Evolutionary conservation across 805 yeast species (phyloP).

Genomic region (Metschnikowia arizonensis): DNA sequence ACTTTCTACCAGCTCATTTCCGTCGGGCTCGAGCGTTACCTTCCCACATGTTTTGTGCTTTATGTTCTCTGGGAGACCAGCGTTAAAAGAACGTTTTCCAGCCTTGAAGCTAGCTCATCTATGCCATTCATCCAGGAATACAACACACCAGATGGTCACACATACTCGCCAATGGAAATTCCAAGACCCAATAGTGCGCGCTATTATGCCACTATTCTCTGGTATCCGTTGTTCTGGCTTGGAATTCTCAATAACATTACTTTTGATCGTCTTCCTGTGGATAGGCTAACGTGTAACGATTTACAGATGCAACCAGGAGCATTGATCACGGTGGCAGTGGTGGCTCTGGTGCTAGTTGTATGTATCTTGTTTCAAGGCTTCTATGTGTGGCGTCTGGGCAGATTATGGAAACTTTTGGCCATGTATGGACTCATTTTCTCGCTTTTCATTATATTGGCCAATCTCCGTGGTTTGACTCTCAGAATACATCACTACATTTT

Average conservation of each 20-base stretch:
- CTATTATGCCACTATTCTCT: constrained; percentile 32
- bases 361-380: constrained; percentile 73
- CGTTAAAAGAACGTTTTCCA: constrained; percentile 44
- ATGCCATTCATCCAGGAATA: background rate
- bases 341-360: constrained; percentile 41
- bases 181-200: constrained; percentile 3
- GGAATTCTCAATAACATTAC: constrained; percentile 84
- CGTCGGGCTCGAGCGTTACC: constrained; percentile 63
- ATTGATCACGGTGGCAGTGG: constrained; percentile 52
- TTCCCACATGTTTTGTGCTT: constrained; percentile 70
- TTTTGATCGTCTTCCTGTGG: constrained; percentile 85
- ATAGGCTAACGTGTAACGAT: constrained; percentile 71
- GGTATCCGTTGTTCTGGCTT: constrained; percentile 82
- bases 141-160: background rate
- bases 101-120: background rate
- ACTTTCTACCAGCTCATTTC: constrained; percentile 62
- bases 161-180: background rate
- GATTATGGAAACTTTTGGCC: constrained; percentile 54
- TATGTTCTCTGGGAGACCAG: constrained; percentile 65
- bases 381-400: constrained; percentile 74
- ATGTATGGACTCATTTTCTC: constrained; percentile 52
- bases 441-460: constrained; percentile 22
- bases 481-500: constrained; percentile 77
- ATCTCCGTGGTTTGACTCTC: constrained; percentile 63
- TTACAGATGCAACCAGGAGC: constrained; percentile 76